Evolutionary conservation across 163 green algal genomes (phyloP).

Genomic region (Coccomyxa subellipsoidea): DNA sequence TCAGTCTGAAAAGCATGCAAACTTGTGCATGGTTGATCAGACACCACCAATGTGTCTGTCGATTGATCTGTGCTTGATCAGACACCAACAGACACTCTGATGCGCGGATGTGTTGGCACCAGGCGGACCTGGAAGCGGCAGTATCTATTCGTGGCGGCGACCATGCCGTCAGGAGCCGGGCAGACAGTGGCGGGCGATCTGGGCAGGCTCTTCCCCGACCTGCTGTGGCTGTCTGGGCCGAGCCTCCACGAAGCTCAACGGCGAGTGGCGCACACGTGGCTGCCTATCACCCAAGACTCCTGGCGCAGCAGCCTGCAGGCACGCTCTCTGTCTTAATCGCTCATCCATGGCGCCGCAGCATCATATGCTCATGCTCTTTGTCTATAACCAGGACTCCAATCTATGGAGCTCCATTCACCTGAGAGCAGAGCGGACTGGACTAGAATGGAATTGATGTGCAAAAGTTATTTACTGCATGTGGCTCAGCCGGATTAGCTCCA

Average conservation of each 20-base stretch:
- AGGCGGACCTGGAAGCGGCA: conserved; percentile 52
- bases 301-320: conserved; percentile 8
- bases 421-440: too few species aligned
- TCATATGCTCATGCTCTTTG: neutral
- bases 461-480: too few species aligned
- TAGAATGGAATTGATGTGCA: too few species aligned
- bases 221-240: conserved; percentile 72
- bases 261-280: conserved; percentile 66
- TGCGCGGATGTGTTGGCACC: neutral
- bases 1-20: too few species aligned
- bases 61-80: too few species aligned
- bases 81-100: too few species aligned
- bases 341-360: neutral
- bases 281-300: conserved; percentile 27
- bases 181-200: conserved; percentile 71
- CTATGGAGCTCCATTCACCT: too few species aligned
- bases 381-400: neutral
- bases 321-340: neutral
- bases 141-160: conserved; percentile 94
- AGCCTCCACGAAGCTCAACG: conserved; percentile 65
- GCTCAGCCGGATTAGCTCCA: too few species aligned
- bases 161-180: conserved; percentile 72
- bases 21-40: too few species aligned
- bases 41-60: too few species aligned
- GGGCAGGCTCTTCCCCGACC: conserved; percentile 62